These are phyloP conservation scores for Diaporthe citriasiana DNA, from an alignment of 2,329 filamentous ascomycete species.

Conservation along the genomic window DNA sequence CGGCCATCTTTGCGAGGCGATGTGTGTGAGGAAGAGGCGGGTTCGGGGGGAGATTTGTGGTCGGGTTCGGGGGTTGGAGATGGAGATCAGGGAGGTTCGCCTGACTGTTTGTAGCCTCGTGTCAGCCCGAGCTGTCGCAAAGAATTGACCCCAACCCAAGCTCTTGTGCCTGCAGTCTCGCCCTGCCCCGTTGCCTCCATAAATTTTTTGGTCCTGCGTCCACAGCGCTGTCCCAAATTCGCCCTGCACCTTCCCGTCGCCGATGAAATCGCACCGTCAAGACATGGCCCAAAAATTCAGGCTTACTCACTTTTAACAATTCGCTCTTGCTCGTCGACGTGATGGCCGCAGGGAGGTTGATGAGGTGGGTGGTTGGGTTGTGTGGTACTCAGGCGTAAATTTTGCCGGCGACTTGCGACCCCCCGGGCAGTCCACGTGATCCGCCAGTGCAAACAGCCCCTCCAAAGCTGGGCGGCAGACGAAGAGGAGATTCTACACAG, in stretches of 20 bases:
- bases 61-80: constrained; percentile 31
- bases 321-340: constrained; percentile 41
- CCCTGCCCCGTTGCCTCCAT: constrained; percentile 25
- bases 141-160: constrained; percentile 31
- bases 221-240: constrained; percentile 3
- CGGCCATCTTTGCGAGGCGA: constrained; percentile 59
- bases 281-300: constrained; percentile 31
- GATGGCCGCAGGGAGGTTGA: constrained; percentile 33
- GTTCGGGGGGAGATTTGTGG: constrained; percentile 34
- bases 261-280: constrained; percentile 20
- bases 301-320: constrained; percentile 40
- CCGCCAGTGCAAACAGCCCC: constrained; percentile 17
- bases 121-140: constrained; percentile 40
- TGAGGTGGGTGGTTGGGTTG: constrained; percentile 31
- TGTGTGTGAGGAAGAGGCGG: constrained; percentile 38
- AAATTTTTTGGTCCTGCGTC: constrained; percentile 20
- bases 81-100: constrained; percentile 39
- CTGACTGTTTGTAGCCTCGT: constrained; percentile 40
- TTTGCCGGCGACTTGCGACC: constrained; percentile 39
- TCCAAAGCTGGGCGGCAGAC: constrained; percentile 6
- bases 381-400: constrained; percentile 34
- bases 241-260: constrained; percentile 7
- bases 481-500: background rate
- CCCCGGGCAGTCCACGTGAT: constrained; percentile 40
- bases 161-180: constrained; percentile 33